Evolutionary conservation across 805 yeast genomes (phyloP).

Genomic region (Candida boidinii): DNA sequence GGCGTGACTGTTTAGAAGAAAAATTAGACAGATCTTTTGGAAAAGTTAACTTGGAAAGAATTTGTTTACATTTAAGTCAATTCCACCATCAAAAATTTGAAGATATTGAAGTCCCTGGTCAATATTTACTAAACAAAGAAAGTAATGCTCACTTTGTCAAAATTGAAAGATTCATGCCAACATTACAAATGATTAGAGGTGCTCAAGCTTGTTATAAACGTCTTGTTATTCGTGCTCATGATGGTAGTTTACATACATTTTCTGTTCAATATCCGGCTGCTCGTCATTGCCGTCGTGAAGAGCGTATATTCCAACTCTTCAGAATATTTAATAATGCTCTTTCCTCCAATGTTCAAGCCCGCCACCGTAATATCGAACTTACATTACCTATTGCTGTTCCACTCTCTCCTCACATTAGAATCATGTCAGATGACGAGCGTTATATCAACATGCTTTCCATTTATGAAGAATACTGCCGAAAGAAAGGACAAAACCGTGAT

Average conservation of each 20-base stretch:
- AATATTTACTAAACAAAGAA: constrained; percentile 81
- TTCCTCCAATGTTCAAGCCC: constrained; percentile 74
- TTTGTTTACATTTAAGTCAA: constrained; percentile 92
- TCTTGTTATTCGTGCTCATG: constrained; percentile 84
- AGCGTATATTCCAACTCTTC: constrained; percentile 84
- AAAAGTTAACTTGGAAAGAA: constrained; percentile 73
- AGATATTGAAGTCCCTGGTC: constrained; percentile 97
- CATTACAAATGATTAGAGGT: constrained; percentile 81
- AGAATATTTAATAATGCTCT: constrained; percentile 80
- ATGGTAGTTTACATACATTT: constrained; percentile 85
- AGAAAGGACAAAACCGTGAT: constrained; percentile 68
- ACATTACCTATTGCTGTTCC: constrained; percentile 91
- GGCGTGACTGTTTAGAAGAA: constrained; percentile 92
- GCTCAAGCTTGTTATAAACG: constrained; percentile 86
- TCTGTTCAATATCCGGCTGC: constrained; percentile 98
- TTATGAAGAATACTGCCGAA: constrained; percentile 80
- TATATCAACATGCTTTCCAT: constrained; percentile 73
- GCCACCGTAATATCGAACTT: constrained; percentile 76
- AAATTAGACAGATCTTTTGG: constrained; percentile 80
- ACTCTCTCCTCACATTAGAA: constrained; percentile 86
- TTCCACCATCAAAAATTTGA: constrained; percentile 98
- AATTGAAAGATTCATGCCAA: constrained; percentile 87
- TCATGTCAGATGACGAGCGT: constrained; percentile 73
- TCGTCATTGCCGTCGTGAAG: constrained; percentile 94
- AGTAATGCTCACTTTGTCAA: constrained; percentile 85